Conservation (phyloP, 2,329 filamentous ascomycete species). For the Colletotrichum sp. region DNA sequence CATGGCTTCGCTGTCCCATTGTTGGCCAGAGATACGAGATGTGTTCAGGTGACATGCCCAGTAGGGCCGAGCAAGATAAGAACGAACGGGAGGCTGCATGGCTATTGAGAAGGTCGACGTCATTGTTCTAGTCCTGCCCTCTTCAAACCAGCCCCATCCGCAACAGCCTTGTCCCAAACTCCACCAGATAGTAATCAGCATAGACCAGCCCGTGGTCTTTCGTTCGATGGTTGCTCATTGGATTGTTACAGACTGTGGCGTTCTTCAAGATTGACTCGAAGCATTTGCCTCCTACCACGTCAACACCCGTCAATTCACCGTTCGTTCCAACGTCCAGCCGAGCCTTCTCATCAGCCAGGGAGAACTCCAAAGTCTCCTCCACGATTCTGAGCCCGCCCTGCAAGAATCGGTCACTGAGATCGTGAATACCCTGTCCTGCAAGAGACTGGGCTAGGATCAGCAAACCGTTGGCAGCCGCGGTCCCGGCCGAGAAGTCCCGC, state of each 20-base stretch:
- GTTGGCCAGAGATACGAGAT: neutral
- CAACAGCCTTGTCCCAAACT: slow-evolving; percentile 50
- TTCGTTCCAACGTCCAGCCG: neutral
- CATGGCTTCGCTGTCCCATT: neutral
- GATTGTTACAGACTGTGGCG: slow-evolving; percentile 23
- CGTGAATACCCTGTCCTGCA: slow-evolving; percentile 2
- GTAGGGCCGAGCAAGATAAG: neutral
- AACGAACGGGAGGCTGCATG: neutral
- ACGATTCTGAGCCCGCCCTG: neutral
- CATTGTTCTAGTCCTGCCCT: neutral
- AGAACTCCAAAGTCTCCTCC: neutral
- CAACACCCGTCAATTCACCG: neutral
- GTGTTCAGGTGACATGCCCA: neutral
- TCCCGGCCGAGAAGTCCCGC: slow-evolving; percentile 35
- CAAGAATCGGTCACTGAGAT: neutral
- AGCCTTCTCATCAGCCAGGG: neutral
- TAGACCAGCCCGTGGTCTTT: slow-evolving; percentile 46
- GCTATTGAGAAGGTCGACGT: neutral
- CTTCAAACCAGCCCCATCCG: slow-evolving; percentile 29
- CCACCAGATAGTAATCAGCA: slow-evolving; percentile 50
- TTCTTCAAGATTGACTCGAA: neutral
- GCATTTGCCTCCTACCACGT: too few species aligned
- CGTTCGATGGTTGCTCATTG: slow-evolving; percentile 25
- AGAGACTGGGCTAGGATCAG: slow-evolving; percentile 40
- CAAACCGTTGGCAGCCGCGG: slow-evolving; percentile 45